phyloP scores from a whole-genome alignment of 306 rosid species.

The Acmispon strigosus region DNA sequence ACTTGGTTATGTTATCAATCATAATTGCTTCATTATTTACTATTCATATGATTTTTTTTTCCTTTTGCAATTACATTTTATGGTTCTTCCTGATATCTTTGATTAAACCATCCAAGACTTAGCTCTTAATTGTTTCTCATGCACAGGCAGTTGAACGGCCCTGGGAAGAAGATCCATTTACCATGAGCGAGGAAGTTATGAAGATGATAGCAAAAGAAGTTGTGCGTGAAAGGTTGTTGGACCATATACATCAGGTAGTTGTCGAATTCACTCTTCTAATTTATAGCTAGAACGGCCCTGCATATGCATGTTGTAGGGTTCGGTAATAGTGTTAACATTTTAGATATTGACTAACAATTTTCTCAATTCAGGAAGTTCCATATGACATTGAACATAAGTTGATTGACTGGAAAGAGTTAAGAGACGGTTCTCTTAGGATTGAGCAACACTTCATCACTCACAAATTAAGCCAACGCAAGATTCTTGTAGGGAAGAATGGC shows the following conservation, averaged over 20 bases:
- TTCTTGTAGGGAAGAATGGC: slow-evolving; percentile 89
- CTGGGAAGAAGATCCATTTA: slow-evolving; percentile 90
- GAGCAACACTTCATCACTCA: slow-evolving; percentile 80
- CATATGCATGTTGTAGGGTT: neutral
- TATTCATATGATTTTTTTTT: neutral
- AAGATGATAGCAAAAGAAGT: slow-evolving; percentile 88
- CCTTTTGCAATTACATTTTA: neutral
- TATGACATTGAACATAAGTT: slow-evolving; percentile 77
- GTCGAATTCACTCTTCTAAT: neutral
- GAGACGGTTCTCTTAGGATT: slow-evolving; percentile 86
- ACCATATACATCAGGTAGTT: slow-evolving; percentile 89
- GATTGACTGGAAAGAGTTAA: slow-evolving; percentile 88
- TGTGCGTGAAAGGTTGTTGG: slow-evolving; percentile 91
- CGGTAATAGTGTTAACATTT: slow-evolving; percentile 3
- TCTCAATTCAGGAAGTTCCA: slow-evolving; percentile 75
- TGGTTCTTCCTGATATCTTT: neutral
- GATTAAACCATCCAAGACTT: slow-evolving; percentile 8
- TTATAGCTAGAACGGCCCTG: neutral
- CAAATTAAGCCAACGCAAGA: slow-evolving; percentile 83
- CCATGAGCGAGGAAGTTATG: slow-evolving; percentile 81
- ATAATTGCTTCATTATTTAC: neutral
- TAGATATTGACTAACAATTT: slow-evolving; percentile 8
- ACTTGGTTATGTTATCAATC: neutral
- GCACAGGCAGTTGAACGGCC: slow-evolving; percentile 81
- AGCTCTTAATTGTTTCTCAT: slow-evolving; percentile 25